Evolutionary conservation across 2,329 filamentous ascomycete genomes (phyloP), one percentile per base, ranked within the genome.

Genomic region (Teratosphaeria epicoccoides): DNA sequence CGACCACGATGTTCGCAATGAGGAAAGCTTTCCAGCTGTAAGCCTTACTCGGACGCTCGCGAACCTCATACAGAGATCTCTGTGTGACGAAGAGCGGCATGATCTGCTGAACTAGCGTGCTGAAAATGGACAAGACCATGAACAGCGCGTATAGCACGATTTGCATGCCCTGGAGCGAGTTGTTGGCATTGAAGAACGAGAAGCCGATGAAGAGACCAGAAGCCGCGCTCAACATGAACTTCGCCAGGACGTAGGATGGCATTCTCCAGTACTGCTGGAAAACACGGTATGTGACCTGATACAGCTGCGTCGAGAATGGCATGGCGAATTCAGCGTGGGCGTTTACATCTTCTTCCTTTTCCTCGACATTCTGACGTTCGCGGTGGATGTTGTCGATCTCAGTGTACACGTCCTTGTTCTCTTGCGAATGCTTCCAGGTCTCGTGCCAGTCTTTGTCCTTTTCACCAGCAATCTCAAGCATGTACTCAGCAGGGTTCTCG

Each of bases 21-120:
- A 89, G 77, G 68, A 89, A 88, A 0, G 78, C 82, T 58, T 80
- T 76, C 85, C 85, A 89, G 0, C 82, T 86, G 70, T 89, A 90
- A 0, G 82, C 75, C 62, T 87, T 87, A 66, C 77, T 81, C 0
- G 83, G 78, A 3, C 78, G 71, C 59, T 83, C 79, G 51, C 79
- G 78, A 11, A 74, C 76, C 66, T 82, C 79, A 65, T 81, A 82
- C 4, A 82, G 68, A 2, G 76, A 73, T 47, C 79, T 73, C 61
- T 81, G 78, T 2, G 75, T 78, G 47, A 78, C 71, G 61, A 82
- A 82, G 43, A 77, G 69, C 1, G 79, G 79, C 70, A 81, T 79
- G 56, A 81, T 80, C 59, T 80, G 76, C 58, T 80, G 75, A 1
- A 77, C 74, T 17, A 80, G 62, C 3, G 73, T 74, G 1, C 65